Conservation (phyloP, 1,284 basidiomycete species). For the Dichomitus squalens region DNA sequence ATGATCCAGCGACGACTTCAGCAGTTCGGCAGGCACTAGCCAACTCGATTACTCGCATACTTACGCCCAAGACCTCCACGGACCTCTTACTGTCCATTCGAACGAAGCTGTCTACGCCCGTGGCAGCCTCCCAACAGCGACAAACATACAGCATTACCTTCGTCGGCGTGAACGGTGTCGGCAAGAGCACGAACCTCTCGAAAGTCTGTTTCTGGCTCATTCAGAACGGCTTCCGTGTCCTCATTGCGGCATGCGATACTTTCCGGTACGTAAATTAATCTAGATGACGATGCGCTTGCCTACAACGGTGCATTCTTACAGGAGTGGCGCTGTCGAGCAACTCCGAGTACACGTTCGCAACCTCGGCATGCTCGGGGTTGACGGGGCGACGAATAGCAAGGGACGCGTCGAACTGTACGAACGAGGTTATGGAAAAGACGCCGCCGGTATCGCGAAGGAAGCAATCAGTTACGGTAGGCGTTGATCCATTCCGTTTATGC, state of each 20-base stretch:
- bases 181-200: conserved; percentile 97
- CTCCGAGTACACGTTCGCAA: conserved; percentile 96
- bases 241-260: conserved; percentile 99
- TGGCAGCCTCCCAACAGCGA: conserved; percentile 72
- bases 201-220: conserved; percentile 99
- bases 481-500: neutral
- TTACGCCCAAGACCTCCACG: conserved; percentile 96
- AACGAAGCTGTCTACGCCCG: conserved; percentile 69
- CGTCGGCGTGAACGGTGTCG: conserved; percentile 99
- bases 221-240: conserved; percentile 90
- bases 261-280: conserved; percentile 65
- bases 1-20: conserved; percentile 70
- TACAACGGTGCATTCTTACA: conserved; percentile 28
- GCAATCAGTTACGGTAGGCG: conserved; percentile 84
- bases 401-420: conserved; percentile 92
- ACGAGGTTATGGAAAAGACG: conserved; percentile 97
- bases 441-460: conserved; percentile 95
- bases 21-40: conserved; percentile 87
- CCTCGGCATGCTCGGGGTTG: conserved; percentile 83
- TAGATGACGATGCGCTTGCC: neutral
- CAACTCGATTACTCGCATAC: conserved; percentile 87
- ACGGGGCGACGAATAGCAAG: conserved; percentile 68
- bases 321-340: conserved; percentile 97
- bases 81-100: conserved; percentile 87
- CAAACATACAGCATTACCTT: conserved; percentile 94